Percentiles rank a stretch among this genome's conserved stretches.
phyloP scores from a whole-genome alignment of 768 basidiomycete genomes.

The Psilocybe cubensis region DNA sequence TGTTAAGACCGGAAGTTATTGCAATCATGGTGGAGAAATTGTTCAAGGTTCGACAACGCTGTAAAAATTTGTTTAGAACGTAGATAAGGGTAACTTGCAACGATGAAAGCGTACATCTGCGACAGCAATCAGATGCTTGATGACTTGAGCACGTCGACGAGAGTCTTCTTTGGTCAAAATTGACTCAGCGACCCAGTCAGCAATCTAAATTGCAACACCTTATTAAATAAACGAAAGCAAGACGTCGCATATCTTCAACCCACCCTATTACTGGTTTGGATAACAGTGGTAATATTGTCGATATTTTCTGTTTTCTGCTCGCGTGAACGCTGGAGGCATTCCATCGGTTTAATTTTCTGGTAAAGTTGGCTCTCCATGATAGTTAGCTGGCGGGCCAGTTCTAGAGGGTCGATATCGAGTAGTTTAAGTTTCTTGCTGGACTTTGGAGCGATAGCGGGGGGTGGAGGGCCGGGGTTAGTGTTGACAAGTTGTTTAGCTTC shows the following conservation, averaged over 20 bases:
- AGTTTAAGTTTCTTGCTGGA: slow-evolving; percentile 75
- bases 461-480: slow-evolving; percentile 62
- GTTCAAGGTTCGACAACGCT: slow-evolving; percentile 89
- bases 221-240: neutral
- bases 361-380: slow-evolving; percentile 88
- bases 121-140: slow-evolving; percentile 90
- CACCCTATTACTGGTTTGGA: slow-evolving; percentile 87
- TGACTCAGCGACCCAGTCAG: slow-evolving; percentile 89
- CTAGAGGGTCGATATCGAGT: slow-evolving; percentile 84
- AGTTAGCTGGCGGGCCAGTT: slow-evolving; percentile 91
- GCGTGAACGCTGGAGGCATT: slow-evolving; percentile 85
- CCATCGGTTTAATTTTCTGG: slow-evolving; percentile 86
- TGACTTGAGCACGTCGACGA: slow-evolving; percentile 74
- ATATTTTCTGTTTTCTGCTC: slow-evolving; percentile 73
- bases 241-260: slow-evolving; percentile 19
- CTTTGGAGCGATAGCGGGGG: slow-evolving; percentile 77
- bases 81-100: neutral
- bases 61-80: slow-evolving; percentile 3
- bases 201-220: slow-evolving; percentile 59
- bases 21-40: slow-evolving; percentile 99
- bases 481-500: slow-evolving; percentile 59
- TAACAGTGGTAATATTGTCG: slow-evolving; percentile 87
- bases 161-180: slow-evolving; percentile 84
- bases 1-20: slow-evolving; percentile 92
- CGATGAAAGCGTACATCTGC: slow-evolving; percentile 73